Evolutionary conservation across 257 asterid genomes (phyloP).

Genomic region (Primulina eburnea): DNA sequence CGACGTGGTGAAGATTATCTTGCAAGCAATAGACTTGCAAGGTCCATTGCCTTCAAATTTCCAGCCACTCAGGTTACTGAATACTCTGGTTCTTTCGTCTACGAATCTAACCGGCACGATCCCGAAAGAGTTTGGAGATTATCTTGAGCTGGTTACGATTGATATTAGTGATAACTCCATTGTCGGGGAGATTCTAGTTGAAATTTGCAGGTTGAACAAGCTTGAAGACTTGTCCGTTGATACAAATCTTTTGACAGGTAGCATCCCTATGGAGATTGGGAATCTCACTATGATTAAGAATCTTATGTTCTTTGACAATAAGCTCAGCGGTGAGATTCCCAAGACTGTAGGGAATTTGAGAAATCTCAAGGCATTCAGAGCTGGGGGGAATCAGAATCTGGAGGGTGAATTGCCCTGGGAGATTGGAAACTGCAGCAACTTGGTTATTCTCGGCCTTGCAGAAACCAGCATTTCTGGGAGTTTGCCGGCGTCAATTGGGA

Average conservation of each 20-base stretch:
- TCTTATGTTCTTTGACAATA: conserved; percentile 75
- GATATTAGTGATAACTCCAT: conserved; percentile 73
- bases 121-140: conserved; percentile 72
- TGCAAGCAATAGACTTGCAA: conserved; percentile 63
- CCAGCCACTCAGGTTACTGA: conserved; percentile 48
- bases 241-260: conserved; percentile 61
- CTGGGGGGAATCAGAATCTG: conserved; percentile 89
- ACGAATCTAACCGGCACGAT: conserved; percentile 76
- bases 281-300: conserved; percentile 46
- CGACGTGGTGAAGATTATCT: conserved; percentile 47
- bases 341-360: conserved; percentile 54
- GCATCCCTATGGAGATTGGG: conserved; percentile 62
- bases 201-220: conserved; percentile 53
- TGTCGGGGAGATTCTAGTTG: conserved; percentile 70
- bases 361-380: conserved; percentile 61
- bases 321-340: conserved; percentile 75
- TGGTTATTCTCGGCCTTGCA: conserved; percentile 67
- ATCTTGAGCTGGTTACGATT: conserved; percentile 39
- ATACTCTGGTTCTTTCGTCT: conserved; percentile 63
- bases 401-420: conserved; percentile 67
- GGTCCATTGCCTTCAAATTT: conserved; percentile 82
- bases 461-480: conserved; percentile 80
- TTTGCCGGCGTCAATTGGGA: conserved; percentile 69
- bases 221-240: conserved; percentile 48
- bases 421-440: conserved; percentile 77